Evolutionary conservation across 1,284 basidiomycete species (phyloP).

Genomic region (Trametes hirsuta): DNA sequence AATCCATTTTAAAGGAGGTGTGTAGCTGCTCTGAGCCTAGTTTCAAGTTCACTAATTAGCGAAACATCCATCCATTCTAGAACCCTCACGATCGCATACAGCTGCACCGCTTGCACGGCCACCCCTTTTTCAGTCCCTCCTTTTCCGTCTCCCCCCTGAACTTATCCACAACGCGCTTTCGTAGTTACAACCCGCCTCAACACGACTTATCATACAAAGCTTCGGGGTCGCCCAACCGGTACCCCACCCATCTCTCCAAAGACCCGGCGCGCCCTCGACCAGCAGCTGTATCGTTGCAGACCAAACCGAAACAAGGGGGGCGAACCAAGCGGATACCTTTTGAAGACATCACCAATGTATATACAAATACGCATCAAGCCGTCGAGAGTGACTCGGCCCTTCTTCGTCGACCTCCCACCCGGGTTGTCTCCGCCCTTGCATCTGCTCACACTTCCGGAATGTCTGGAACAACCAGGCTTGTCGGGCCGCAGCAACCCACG

Average conservation of each 20-base stretch:
- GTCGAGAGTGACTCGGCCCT: not conserved
- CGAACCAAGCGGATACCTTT: slow-evolving; percentile 5
- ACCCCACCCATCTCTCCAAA: slow-evolving; percentile 12
- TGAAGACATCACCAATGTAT: slow-evolving; percentile 19
- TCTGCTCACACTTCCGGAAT: not conserved
- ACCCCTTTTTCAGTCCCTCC: slow-evolving; percentile 30
- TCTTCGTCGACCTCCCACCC: not conserved
- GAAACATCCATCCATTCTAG: not conserved
- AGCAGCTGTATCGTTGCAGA: too few relatives aligned
- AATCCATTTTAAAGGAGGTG: slow-evolving; percentile 28
- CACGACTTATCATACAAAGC: not conserved
- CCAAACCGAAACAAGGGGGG: not conserved
- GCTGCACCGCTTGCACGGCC: slow-evolving; percentile 25
- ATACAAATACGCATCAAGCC: not conserved
- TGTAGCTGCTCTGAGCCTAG: not conserved
- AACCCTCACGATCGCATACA: slow-evolving; percentile 26
- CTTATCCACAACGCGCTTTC: too few relatives aligned
- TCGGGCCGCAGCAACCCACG: slow-evolving; percentile 2
- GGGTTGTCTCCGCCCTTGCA: not conserved
- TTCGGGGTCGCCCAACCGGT: not conserved
- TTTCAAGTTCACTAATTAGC: too few relatives aligned
- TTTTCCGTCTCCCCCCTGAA: slow-evolving; percentile 3
- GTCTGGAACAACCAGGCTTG: not conserved
- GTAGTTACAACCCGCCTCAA: not conserved
- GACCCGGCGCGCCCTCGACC: slow-evolving; percentile 7